phyloP scores from a whole-genome alignment of 805 yeast genomes.

The Candida hispaniensis region DNA sequence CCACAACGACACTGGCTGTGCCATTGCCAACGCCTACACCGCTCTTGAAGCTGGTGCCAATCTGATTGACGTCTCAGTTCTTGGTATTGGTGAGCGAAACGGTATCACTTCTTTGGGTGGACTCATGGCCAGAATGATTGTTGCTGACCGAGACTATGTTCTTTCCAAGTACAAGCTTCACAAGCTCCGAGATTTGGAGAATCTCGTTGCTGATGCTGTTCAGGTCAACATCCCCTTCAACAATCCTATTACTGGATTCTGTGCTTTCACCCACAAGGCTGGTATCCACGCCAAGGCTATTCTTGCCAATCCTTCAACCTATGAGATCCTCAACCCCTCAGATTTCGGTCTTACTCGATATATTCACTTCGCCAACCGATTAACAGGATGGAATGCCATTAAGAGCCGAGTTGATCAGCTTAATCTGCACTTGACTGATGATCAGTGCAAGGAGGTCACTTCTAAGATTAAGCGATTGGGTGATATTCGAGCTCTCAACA shows the following conservation, averaged over 20 bases:
- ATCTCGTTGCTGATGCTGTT: conserved; percentile 92
- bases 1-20: conserved; percentile 99
- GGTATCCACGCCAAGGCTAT: conserved; percentile 99
- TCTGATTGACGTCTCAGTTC: conserved; percentile 85
- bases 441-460: conserved; percentile 91
- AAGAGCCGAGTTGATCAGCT: conserved; percentile 96
- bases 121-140: conserved; percentile 97
- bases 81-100: conserved; percentile 98
- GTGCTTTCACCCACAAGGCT: conserved; percentile 99
- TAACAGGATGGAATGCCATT: conserved; percentile 99
- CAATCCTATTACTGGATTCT: conserved; percentile 98
- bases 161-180: conserved; percentile 88
- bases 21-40: conserved; percentile 96
- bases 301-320: conserved; percentile 96
- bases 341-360: conserved; percentile 95
- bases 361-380: conserved; percentile 94
- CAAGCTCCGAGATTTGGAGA: conserved; percentile 91
- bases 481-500: conserved; percentile 85
- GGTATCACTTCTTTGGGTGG: conserved; percentile 98
- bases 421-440: conserved; percentile 80
- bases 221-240: conserved; percentile 96
- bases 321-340: conserved; percentile 87
- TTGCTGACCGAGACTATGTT: conserved; percentile 94
- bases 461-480: conserved; percentile 87
- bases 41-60: conserved; percentile 97